Base-by-base conservation (phyloP, 345 rosid species). In the Litchi chinensis region DNA sequence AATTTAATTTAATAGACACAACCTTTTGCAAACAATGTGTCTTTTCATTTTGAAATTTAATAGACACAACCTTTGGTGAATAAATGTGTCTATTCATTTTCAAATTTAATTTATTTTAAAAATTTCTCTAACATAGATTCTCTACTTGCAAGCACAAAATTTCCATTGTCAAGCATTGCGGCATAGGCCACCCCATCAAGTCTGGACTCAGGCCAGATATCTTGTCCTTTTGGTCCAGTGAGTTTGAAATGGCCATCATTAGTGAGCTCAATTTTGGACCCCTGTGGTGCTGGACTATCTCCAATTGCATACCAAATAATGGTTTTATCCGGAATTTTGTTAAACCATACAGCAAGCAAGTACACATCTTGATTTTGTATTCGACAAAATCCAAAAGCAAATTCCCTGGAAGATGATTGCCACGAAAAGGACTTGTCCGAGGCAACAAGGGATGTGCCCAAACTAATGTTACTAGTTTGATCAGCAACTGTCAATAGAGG, bases 301-400 rank as follows among this genome's bases (percentile, higher is more conserved):
- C 76, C 79, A 65, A 52, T 70, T 65, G 83, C 83, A 50, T 63
- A 71, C 83, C 79, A 76, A 8, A 76, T 67, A 24, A 74, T 5
- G 9, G 78, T 79, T n/a, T 68, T 74, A 22, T 79, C 82, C 12
- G 82, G 77, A 54, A 79, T 73, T 41, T 43, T 44, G 10, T 74
- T 68, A 32, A 22, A 79, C 77, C 77, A 67, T 44, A 79, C 74
- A 24, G 68, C 70, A 8, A 79, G 77, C 77, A 78, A 72, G 77
- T 41, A 64, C 37, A 75, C 15, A 9, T 75, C 57, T 64, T 75
- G 60, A 18, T 64, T 64, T 10, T 75, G 28, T 19, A 54, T 54
- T 4, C 59, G 59, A n/a, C 19, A n/a, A 54, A 54, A 54, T 54
- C 59, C 59, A 10, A 54, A 54, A 16, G 59, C 59, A 54, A 54